These are phyloP conservation scores for Cladosporium austrohemisphaericum DNA, from an alignment of 2,329 filamentous ascomycete genomes.

Conservation along the genomic window DNA sequence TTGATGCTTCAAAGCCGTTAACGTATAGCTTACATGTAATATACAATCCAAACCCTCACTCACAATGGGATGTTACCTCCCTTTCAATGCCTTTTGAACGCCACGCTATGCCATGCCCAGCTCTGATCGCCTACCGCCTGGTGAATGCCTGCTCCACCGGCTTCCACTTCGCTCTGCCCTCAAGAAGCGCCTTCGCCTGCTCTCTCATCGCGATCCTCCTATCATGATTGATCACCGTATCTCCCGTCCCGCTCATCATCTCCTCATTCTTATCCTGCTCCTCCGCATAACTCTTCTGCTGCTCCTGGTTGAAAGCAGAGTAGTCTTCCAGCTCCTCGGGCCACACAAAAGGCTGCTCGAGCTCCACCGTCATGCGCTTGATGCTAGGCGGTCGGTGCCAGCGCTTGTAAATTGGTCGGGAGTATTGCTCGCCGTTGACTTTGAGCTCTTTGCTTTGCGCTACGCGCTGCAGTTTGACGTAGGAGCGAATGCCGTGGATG, in stretches of 20 bases:
- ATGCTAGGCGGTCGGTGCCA: constrained; percentile 67
- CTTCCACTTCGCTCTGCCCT: constrained; percentile 60
- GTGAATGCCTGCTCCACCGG: constrained; percentile 15
- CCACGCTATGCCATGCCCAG: constrained; percentile 10
- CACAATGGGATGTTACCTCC: constrained; percentile 10
- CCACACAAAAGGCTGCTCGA: constrained; percentile 84
- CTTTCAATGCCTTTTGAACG: constrained; percentile 10
- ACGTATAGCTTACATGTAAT: constrained; percentile 14
- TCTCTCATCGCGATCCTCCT: constrained; percentile 47
- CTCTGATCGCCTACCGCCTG: not conserved
- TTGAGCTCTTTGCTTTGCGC: constrained; percentile 46
- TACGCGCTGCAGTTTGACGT: constrained; percentile 66
- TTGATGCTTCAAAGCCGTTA: constrained; percentile 7
- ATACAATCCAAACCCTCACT: constrained; percentile 9
- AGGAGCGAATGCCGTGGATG: constrained; percentile 70
- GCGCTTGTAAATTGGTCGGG: constrained; percentile 37
- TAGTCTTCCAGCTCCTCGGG: constrained; percentile 59
- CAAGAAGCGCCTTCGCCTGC: constrained; percentile 61
- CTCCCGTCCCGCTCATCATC: constrained; percentile 30
- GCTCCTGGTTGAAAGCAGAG: constrained; percentile 45
- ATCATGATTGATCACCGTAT: constrained; percentile 39
- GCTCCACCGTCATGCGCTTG: constrained; percentile 94
- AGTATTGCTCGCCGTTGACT: constrained; percentile 2
- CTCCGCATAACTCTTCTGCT: constrained; percentile 25
- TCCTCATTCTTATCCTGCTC: constrained; percentile 40